phyloP scores from a whole-genome alignment of 2,329 filamentous ascomycete species.

The Diplodia mutila region DNA sequence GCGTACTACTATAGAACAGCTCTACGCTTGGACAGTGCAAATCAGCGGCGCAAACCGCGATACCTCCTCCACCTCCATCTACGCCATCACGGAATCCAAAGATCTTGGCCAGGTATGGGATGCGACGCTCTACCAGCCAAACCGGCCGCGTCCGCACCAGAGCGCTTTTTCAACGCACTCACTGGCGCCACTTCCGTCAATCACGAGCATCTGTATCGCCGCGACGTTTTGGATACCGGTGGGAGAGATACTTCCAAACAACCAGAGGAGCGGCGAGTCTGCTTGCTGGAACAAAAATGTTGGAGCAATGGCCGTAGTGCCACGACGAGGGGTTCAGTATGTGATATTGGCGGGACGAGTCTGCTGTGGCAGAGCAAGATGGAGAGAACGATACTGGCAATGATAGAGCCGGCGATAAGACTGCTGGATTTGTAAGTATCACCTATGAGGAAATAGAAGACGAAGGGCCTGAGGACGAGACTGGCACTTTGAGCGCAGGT shows the following conservation, averaged over 20 bases:
- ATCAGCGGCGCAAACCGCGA: background rate
- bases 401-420: background rate
- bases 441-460: background rate
- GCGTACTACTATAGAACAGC: too few relatives aligned
- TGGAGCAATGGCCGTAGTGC: background rate
- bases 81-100: background rate
- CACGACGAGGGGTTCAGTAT: background rate
- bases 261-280: background rate
- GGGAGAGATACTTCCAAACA: background rate
- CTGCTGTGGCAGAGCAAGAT: background rate
- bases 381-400: background rate
- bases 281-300: background rate
- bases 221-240: background rate
- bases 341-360: background rate
- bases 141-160: background rate
- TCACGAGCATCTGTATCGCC: background rate
- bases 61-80: too few relatives aligned
- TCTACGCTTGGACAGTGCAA: too few relatives aligned
- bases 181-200: background rate
- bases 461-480: background rate
- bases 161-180: background rate
- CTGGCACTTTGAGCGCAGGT: background rate
- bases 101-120: background rate
- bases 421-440: accelerated
- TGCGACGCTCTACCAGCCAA: background rate